Evolutionary conservation across 495 filamentous ascomycete genomes (phyloP).

Genomic region (Glonium stellatum): DNA sequence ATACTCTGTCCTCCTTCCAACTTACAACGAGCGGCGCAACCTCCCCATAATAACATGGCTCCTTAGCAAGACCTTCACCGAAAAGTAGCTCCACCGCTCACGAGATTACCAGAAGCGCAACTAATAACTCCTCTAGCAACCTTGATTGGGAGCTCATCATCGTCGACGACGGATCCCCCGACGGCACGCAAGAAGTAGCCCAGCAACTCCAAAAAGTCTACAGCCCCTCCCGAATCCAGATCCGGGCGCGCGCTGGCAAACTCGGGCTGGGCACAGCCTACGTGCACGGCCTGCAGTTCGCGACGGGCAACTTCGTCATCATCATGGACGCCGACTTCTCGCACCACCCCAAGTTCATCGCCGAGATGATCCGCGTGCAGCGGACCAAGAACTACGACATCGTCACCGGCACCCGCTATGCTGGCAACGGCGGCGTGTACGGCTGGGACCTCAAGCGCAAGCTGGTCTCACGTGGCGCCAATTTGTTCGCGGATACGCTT

Average conservation of each 20-base stretch:
- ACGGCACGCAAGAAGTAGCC: slow-evolving; percentile 85
- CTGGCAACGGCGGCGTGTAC: slow-evolving; percentile 83
- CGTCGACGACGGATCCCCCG: slow-evolving; percentile 95
- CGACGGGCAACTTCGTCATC: slow-evolving; percentile 86
- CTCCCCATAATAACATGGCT: slow-evolving; percentile 93
- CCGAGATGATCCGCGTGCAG: slow-evolving; percentile 75
- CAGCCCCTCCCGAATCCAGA: slow-evolving; percentile 62
- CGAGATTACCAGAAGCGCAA: too few species aligned
- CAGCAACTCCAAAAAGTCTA: slow-evolving; percentile 83
- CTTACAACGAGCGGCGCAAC: slow-evolving; percentile 96
- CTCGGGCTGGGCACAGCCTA: slow-evolving; percentile 95
- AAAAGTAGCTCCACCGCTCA: slow-evolving; percentile 48
- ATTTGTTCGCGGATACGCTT: slow-evolving; percentile 92
- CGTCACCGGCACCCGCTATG: slow-evolving; percentile 92
- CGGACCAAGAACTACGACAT: slow-evolving; percentile 74
- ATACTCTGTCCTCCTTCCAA: slow-evolving; percentile 95
- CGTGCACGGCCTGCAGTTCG: slow-evolving; percentile 84
- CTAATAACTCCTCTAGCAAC: slow-evolving; percentile 47
- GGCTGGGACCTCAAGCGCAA: slow-evolving; percentile 98
- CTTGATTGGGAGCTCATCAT: slow-evolving; percentile 96
- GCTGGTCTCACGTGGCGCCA: slow-evolving; percentile 82
- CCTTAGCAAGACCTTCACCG: slow-evolving; percentile 80
- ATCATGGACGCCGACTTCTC: slow-evolving; percentile 99
- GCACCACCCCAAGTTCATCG: slow-evolving; percentile 96
- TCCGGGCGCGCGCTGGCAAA: slow-evolving; percentile 85